Evolutionary conservation across 2,329 filamentous ascomycete species (phyloP).

Genomic region (Cordyceps farinosa): DNA sequence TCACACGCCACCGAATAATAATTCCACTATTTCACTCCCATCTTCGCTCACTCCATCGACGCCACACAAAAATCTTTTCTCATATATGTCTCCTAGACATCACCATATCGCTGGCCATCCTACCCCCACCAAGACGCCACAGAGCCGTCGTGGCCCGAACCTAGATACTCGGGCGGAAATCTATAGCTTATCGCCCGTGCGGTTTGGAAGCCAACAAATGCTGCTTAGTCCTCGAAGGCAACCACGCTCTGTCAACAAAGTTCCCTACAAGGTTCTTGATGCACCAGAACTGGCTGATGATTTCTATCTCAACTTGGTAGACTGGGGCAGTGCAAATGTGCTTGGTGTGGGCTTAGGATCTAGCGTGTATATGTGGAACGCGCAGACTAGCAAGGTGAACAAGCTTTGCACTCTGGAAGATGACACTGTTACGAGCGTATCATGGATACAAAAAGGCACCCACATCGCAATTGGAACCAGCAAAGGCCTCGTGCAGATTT

Average conservation of each 20-base stretch:
- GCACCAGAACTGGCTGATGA: conserved; percentile 94
- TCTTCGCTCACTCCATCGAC: conserved; percentile 85
- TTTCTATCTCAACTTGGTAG: conserved; percentile 95
- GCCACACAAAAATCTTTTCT: conserved; percentile 95
- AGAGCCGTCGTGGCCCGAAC: conserved; percentile 82
- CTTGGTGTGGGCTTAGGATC: conserved; percentile 88
- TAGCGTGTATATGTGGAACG: conserved; percentile 98
- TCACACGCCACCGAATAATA: conserved; percentile 73
- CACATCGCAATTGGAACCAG: conserved; percentile 94
- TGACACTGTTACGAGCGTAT: conserved; percentile 93
- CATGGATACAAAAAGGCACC: conserved; percentile 96
- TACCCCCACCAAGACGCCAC: conserved; percentile 84
- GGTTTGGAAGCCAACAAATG: conserved; percentile 89
- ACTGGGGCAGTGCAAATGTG: conserved; percentile 95
- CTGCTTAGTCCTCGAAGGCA: conserved; percentile 85
- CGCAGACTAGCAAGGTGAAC: conserved; percentile 82
- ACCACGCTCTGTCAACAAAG: conserved; percentile 86
- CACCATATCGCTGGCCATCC: conserved; percentile 74
- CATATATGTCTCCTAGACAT: conserved; percentile 75
- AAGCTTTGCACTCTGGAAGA: conserved; percentile 91
- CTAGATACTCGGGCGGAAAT: conserved; percentile 87
- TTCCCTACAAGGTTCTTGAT: conserved; percentile 96
- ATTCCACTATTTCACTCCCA: conserved; percentile 59
- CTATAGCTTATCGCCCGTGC: conserved; percentile 92
- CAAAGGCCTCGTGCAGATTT: conserved; percentile 93